Conservation (phyloP, 495 filamentous ascomycete species). For the Penicillium crystallinum region DNA sequence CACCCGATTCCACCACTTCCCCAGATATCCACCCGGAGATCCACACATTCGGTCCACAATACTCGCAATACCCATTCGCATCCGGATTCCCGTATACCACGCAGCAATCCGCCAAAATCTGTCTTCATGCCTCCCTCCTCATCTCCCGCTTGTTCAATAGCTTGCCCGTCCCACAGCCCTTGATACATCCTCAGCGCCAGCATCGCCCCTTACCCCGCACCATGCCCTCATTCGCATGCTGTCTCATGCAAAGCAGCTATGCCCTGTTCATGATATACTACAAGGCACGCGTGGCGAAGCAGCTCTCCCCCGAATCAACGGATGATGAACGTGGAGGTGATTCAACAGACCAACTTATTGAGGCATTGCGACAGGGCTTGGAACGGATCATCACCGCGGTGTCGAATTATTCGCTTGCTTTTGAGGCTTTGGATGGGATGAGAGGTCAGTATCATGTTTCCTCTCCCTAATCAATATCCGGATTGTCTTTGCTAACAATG, state of each 20-base stretch:
- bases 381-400: slow-evolving; percentile 46
- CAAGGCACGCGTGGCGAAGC: slow-evolving; percentile 46
- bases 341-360: slow-evolving; percentile 41
- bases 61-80: slow-evolving; percentile 29
- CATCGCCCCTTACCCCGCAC: slow-evolving; percentile 43
- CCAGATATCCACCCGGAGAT: slow-evolving; percentile 33
- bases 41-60: slow-evolving; percentile 20
- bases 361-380: slow-evolving; percentile 50
- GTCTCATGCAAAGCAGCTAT: slow-evolving; percentile 59
- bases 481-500: slow-evolving; percentile 5
- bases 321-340: slow-evolving; percentile 25
- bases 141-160: slow-evolving; percentile 49
- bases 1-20: slow-evolving; percentile 32
- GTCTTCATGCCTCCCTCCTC: slow-evolving; percentile 45
- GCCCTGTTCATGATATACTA: slow-evolving; percentile 54
- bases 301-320: slow-evolving; percentile 33
- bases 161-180: slow-evolving; percentile 47
- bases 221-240: slow-evolving; percentile 58
- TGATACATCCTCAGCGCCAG: slow-evolving; percentile 20
- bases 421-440: slow-evolving; percentile 59
- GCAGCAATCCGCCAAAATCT: slow-evolving; percentile 52
- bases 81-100: slow-evolving; percentile 46
- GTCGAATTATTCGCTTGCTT: slow-evolving; percentile 53
- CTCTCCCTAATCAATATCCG: background rate
- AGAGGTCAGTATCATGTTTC: slow-evolving; percentile 40